Evolutionary conservation across 1,284 basidiomycete genomes (phyloP), one percentile per base, ranked within the genome.

Genomic region (Heterobasidion irregulare): DNA sequence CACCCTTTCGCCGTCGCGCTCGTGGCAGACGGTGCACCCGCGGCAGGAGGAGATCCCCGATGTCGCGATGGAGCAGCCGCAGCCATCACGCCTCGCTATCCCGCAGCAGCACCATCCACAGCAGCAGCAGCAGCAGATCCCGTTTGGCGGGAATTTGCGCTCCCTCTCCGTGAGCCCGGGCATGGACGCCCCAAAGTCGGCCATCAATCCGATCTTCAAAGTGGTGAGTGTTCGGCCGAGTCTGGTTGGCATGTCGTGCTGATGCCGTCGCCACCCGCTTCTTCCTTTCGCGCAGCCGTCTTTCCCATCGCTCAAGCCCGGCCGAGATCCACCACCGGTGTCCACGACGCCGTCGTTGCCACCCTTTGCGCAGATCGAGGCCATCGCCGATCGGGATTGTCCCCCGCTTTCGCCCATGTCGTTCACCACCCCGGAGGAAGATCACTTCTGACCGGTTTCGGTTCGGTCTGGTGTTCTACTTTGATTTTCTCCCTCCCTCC

Each of bases 131-230:
- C 47, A 79, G 71, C 64, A 35, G 59, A 59, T 19, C 52, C 57
- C 53, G 58, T 80, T 56, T 72, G 64, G 67, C 71, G 64, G 66
- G 47, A 62, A 53, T 35, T 9, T 52, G n/a, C 33, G 26, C 41
- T 53, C 68, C 68, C 44, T 72, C 72, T 60, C 75, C 2, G 71
- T 80, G 61, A 79, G 77, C 64, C 77, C 81, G 44, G 75, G 76
- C 52, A 71, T 75, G 45, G 56, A 52, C 55, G 80, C 78, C 59
- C 73, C 83, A 32, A 83, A 84, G 66, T 80, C 83, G 53, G 78
- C 77, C 43, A 90, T 92, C 65, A 93, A 94, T 70, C 90, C 91
- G 43, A 93, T 93, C 71, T 94, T 94, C 77, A 85, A 89, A 79
- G 90, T 94, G 70, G 91, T 92, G 71, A 79, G 90, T 75, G 16